Percentiles rank a stretch among this genome's conserved stretches.
Conservation (phyloP, 2,329 filamentous ascomycete species). For the Tolypocladium endophyticum region DNA sequence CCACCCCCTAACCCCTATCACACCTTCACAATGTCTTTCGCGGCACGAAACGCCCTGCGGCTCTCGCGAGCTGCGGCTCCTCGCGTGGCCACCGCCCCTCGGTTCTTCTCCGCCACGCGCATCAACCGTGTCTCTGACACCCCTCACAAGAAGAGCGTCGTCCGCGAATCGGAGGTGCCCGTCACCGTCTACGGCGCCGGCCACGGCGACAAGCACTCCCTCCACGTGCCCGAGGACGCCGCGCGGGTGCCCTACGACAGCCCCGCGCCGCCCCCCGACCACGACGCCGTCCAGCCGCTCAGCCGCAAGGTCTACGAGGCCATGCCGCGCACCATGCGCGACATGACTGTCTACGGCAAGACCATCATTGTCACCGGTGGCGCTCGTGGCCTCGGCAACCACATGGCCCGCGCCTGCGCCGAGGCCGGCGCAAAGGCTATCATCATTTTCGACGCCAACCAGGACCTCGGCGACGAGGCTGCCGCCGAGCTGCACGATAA, state of each 20-base stretch:
- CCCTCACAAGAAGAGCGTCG: constrained; percentile 38
- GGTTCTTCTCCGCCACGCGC: constrained; percentile 22
- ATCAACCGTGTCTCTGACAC: constrained; percentile 24
- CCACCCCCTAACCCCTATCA: not conserved
- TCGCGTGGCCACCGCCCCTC: constrained; percentile 10
- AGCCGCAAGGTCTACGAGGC: constrained; percentile 40
- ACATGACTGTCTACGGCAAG: constrained; percentile 60
- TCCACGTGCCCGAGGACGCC: constrained; percentile 36
- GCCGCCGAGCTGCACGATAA: constrained; percentile 60
- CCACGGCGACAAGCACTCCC: constrained; percentile 44
- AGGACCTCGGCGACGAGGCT: constrained; percentile 60
- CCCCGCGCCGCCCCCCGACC: constrained; percentile 27
- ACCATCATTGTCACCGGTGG: constrained; percentile 65
- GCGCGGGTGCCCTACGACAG: constrained; percentile 31
- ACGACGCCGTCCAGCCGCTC: constrained; percentile 40
- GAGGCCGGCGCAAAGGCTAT: constrained; percentile 67
- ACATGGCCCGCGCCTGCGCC: constrained; percentile 68
- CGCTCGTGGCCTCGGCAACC: constrained; percentile 66
- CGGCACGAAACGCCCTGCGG: constrained; percentile 23
- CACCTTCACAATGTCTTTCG: constrained; percentile 21
- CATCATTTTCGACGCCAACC: constrained; percentile 67
- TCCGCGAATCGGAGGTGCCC: constrained; percentile 46
- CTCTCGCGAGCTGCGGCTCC: constrained; percentile 20
- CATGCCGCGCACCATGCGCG: constrained; percentile 56
- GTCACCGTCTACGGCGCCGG: constrained; percentile 40